Base-by-base conservation (phyloP, 1,284 basidiomycete genomes). In the Lignosus rhinocerotis region DNA sequence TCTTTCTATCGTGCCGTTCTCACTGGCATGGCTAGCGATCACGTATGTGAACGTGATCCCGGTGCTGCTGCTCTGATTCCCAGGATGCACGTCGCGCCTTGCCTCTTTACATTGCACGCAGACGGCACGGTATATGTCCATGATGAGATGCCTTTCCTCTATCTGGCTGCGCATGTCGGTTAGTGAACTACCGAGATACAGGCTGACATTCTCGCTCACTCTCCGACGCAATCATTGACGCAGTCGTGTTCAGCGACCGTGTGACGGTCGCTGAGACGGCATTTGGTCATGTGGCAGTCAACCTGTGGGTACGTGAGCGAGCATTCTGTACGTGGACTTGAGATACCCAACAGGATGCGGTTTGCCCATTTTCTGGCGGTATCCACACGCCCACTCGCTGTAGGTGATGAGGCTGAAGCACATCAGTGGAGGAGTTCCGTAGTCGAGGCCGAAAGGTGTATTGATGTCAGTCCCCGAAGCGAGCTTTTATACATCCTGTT, bases 191-290 rank as follows among this genome's bases (percentile, higher is more conserved):
- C 14, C 16, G 21, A 19, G 19, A 11, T 7, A 0, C 19, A 6
- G n/a, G 38, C 7, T n/a, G 5, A 6, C 11, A 16, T 8, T 11
- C 1, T 2, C 4, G 39, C 60, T 59, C 17, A 58, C 62, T 44
- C 57, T 16, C 32, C 58, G 5, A 36, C 44, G 30, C 66, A 66
- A 11, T 32, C 46, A 1, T 11, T 44, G 1, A 53, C 36, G 41
- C 67, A 69, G n/a, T 66, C 60, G 46, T 67, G 67, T 10, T 14
- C 41, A 2, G 48, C 58, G 8, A 31, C 12, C 12, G 45, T 50
- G 51, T 70, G 69, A 11, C 2, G n/a, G 9, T 32, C 21, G 55
- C 67, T 70, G 51, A 64, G 32, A 10, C 57, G 57, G 56, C 69
- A 70, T 10, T 25, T 47, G 6, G n/a, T 10, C 7, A 55, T 38